phyloP scores from a whole-genome alignment of 2,329 filamentous ascomycete genomes.

The Chrysosphaeria jannelii region DNA sequence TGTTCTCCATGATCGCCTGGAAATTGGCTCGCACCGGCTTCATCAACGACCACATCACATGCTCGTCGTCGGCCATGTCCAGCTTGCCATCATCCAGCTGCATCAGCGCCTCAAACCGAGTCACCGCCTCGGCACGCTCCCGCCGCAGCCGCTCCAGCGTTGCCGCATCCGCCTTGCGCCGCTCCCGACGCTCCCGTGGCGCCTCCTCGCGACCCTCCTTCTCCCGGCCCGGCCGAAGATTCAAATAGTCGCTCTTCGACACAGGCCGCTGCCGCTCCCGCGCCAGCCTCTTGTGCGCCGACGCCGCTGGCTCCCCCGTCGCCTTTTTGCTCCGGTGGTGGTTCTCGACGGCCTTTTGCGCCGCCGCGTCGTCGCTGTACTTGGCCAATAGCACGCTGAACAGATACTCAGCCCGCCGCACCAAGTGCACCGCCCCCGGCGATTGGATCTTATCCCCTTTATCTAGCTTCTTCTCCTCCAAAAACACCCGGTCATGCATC shows the following conservation, averaged over 20 bases:
- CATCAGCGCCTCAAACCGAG: constrained; percentile 11
- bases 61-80: constrained; percentile 8
- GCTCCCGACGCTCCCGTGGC: constrained; percentile 15
- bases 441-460: constrained; percentile 75
- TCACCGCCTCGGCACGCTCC: constrained; percentile 9
- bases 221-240: constrained; percentile 12
- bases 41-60: constrained; percentile 12
- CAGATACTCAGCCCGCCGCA: constrained; percentile 80
- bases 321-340: constrained; percentile 80
- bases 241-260: constrained; percentile 6
- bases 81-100: constrained; percentile 10
- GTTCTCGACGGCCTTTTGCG: constrained; percentile 60
- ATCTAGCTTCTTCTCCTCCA: constrained; percentile 62
- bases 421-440: constrained; percentile 87
- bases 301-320: constrained; percentile 34
- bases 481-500: constrained; percentile 71
- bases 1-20: constrained; percentile 10
- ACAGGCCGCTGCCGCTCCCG: constrained; percentile 15
- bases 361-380: constrained; percentile 45
- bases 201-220: constrained; percentile 15
- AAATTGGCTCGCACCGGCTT: constrained; percentile 11
- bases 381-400: constrained; percentile 77
- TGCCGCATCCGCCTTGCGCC: constrained; percentile 9
- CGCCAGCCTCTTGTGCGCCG: constrained; percentile 17
- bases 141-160: constrained; percentile 10